These are phyloP conservation scores for Apiotrichum siamense DNA, from an alignment of 1,284 basidiomycete genomes.

Conservation along the genomic window DNA sequence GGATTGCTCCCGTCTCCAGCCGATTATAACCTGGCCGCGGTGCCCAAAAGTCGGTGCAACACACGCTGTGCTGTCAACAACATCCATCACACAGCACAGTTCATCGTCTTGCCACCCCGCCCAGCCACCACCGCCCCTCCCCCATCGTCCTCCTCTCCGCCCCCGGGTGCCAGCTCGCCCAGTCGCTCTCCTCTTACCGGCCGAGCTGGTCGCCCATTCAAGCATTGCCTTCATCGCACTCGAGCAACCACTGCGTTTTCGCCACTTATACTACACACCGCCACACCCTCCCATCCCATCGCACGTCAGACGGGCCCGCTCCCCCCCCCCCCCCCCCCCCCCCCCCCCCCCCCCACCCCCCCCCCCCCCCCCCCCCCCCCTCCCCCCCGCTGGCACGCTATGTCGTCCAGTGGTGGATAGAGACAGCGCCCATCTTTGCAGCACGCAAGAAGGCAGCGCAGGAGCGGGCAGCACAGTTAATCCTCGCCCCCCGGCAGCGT, in stretches of 20 bases:
- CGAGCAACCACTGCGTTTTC: no score
- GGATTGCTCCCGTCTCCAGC: no score
- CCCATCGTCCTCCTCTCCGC: background rate
- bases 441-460: conserved; percentile 23
- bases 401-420: conserved; percentile 36
- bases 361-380: conserved; percentile 40
- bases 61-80: no score
- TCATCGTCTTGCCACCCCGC: background rate
- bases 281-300: background rate
- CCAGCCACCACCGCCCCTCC: background rate
- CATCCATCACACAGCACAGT: no score
- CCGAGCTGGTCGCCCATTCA: conserved; percentile 7
- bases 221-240: background rate
- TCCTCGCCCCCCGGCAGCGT: conserved; percentile 7
- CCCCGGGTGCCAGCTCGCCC: conserved; percentile 3
- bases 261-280: background rate
- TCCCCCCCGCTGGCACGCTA: conserved; percentile 40
- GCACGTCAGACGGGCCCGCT: background rate
- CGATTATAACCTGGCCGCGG: no score
- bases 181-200: background rate
- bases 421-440: conserved; percentile 20
- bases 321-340: background rate
- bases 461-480: conserved; percentile 15
- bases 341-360: conserved; percentile 18
- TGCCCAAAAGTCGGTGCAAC: no score